Evolutionary conservation across 1,284 basidiomycete species (phyloP), one percentile per base, ranked within the genome.

Genomic region (Marasmius oreades): DNA sequence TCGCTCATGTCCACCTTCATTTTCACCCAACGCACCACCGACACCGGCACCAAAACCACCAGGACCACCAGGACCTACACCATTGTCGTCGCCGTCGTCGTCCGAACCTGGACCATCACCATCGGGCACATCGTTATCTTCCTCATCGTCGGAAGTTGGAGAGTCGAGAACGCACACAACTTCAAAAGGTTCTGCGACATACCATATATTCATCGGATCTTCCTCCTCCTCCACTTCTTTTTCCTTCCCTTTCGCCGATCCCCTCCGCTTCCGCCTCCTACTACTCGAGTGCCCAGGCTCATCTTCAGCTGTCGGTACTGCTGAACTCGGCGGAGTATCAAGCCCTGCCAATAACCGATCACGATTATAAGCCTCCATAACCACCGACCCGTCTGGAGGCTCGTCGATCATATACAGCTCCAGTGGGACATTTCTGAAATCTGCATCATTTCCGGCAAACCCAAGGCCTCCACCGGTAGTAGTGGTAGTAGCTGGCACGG

Each of bases 181-280:
- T 66, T 87, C 85, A 64, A 88, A 88, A 12, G 86, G 84, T 37
- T 76, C 78, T 60, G 78, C 80, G 39, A 88, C 81, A 62, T 87
- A 88, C 84, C 85, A 88, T 54, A 88, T 70, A 45, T 78, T 76
- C 73, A 87, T 81, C 68, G 84, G 71, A 37, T 78, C 77, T 36
- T 47, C 36, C 45, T 53, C 55, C 37, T 54, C 53, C 31, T 39
- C 46, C 52, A 20, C 26, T n/a, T 44, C 28, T 36, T 51, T 44
- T 36, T 47, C 34, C 22, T 36, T 44, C 37, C 52, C 57, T 11
- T 50, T 47, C 33, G 46, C 34, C 22, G 34, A 43, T 43, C 52
- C 57, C 6, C 50, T 42, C 44, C 53, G 43, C 18, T 18, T 34
- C 28, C 26, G 36, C 33, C 36, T 39, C 44, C 44, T 37, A n/a